phyloP scores from a whole-genome alignment of 768 basidiomycete genomes.

The Lactifluus pinguis region DNA sequence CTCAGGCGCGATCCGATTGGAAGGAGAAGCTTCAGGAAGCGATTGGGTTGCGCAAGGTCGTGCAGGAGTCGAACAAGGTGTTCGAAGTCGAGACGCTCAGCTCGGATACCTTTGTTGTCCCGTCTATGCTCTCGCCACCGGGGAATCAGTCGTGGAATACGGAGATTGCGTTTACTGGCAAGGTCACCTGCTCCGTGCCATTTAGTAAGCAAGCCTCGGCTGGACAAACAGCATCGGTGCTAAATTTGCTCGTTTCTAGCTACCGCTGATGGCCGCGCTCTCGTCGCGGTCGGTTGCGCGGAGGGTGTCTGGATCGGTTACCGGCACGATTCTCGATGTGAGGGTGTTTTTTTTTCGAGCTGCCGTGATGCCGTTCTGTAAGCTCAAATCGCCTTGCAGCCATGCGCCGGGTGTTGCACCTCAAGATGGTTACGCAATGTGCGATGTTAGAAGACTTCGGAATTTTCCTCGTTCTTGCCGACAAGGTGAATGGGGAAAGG shows the following conservation, averaged over 20 bases:
- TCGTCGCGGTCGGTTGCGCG: slow-evolving; percentile 90
- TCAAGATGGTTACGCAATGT: slow-evolving; percentile 94
- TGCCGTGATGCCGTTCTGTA: not conserved
- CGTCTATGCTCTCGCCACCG: slow-evolving; percentile 41
- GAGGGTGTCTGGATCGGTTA: slow-evolving; percentile 97
- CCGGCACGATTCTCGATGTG: slow-evolving; percentile 80
- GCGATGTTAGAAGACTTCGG: slow-evolving; percentile 94
- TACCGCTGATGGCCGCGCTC: slow-evolving; percentile 72
- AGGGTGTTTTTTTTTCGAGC: slow-evolving; percentile 27
- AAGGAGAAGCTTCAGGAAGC: too few species aligned
- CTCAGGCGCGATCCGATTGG: too few species aligned
- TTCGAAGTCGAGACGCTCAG: slow-evolving; percentile 91
- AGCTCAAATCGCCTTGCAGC: slow-evolving; percentile 36
- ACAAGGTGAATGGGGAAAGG: slow-evolving; percentile 53
- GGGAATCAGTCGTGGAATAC: slow-evolving; percentile 50
- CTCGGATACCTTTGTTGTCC: slow-evolving; percentile 78
- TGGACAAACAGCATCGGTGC: too few species aligned
- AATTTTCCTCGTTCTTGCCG: slow-evolving; percentile 90
- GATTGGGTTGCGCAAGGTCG: slow-evolving; percentile 69
- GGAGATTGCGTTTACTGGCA: slow-evolving; percentile 66
- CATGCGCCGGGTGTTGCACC: slow-evolving; percentile 85
- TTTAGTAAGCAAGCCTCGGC: slow-evolving; percentile 59
- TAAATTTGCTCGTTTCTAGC: slow-evolving; percentile 39
- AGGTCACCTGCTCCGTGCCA: slow-evolving; percentile 91
- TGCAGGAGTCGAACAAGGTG: slow-evolving; percentile 90